Evolutionary conservation across 1,139 yeast genomes (phyloP).

Genomic region (Scheffersomyces illinoinensis): DNA sequence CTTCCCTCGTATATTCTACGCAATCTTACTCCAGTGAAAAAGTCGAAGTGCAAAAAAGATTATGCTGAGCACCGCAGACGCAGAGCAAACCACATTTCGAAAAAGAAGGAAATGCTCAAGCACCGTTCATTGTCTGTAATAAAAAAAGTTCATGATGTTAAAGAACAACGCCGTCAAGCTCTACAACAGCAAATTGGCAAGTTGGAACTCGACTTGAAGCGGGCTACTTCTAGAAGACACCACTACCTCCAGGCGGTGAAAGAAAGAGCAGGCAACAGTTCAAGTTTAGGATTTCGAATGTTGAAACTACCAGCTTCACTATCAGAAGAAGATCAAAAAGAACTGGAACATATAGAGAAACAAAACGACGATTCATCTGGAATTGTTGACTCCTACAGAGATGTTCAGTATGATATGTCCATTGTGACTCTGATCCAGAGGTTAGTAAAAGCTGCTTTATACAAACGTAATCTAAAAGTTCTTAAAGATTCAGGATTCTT

Average conservation of each 20-base stretch:
- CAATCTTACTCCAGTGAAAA: constrained; percentile 20
- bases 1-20: constrained; percentile 18
- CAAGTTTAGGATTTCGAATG: background rate
- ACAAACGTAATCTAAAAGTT: constrained; percentile 4
- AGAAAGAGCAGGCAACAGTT: constrained; percentile 12
- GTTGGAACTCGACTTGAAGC: constrained; percentile 11
- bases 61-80: background rate
- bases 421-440: constrained; percentile 2
- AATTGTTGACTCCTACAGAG: background rate
- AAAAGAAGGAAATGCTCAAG: background rate
- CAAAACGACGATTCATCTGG: background rate
- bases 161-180: background rate
- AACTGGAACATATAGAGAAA: background rate
- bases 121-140: background rate
- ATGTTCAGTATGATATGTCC: background rate
- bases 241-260: constrained; percentile 15
- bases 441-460: constrained; percentile 4
- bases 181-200: constrained; percentile 3
- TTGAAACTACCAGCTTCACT: background rate
- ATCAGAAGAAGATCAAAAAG: background rate
- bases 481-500: constrained; percentile 10
- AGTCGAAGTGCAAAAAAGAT: constrained; percentile 5
- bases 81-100: background rate
- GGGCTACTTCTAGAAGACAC: constrained; percentile 19
- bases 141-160: background rate